A percentile compares a stretch with the other conserved stretches of the same genome.
Evolutionary conservation across 176 grass and related monocot genomes (phyloP).

Genomic region (Aegilops sharonensis): DNA sequence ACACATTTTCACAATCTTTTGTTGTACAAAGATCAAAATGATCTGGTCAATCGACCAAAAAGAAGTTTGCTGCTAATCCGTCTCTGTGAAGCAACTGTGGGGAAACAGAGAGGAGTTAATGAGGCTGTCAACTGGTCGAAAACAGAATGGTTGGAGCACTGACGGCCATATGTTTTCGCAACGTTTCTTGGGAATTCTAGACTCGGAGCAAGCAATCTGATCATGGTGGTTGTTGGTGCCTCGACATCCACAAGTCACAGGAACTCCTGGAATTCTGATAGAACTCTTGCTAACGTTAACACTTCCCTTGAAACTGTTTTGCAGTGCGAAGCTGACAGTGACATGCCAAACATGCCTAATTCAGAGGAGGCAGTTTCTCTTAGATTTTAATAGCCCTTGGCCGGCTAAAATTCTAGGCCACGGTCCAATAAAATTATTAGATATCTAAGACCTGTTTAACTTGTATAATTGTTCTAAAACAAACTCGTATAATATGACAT

Average conservation of each 20-base stretch:
- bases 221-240: constrained; percentile 14
- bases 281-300: background rate
- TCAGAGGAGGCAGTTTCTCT: background rate
- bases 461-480: too few species aligned
- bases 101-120: constrained; percentile 24
- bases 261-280: background rate
- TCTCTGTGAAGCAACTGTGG: constrained; percentile 19
- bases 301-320: constrained; percentile 17
- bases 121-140: background rate
- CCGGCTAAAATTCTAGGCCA: too few species aligned
- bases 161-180: background rate
- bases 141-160: constrained; percentile 6
- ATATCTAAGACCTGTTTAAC: too few species aligned
- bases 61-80: background rate
- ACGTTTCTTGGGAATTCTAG: background rate
- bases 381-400: too few species aligned
- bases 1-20: background rate
- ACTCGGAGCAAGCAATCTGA: background rate
- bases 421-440: too few species aligned
- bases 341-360: background rate
- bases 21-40: background rate
- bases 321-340: constrained; percentile 2
- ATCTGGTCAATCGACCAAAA: background rate
- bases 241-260: constrained; percentile 17
- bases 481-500: too few species aligned